Percentiles rank a stretch among this genome's conserved stretches.
Evolutionary conservation across 2,329 filamentous ascomycete species (phyloP).

Genomic region (Paecilomyces dactylethromorphus): DNA sequence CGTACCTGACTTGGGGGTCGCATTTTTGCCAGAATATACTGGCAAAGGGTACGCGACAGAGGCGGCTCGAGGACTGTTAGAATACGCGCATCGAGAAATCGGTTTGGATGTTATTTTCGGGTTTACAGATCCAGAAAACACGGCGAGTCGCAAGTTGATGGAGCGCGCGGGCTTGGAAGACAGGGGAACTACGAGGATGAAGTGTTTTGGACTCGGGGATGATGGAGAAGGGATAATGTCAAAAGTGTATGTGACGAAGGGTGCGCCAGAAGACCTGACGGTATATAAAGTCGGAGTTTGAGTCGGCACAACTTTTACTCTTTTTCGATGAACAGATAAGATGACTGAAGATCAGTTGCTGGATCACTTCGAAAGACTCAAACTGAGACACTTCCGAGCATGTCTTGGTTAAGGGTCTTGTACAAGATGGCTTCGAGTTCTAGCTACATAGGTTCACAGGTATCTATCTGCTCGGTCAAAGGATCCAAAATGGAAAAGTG

Average conservation of each 20-base stretch:
- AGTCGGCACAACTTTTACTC: neutral
- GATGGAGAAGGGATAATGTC: neutral
- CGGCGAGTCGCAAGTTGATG: slow-evolving; percentile 11
- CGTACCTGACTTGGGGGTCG: slow-evolving; percentile 18
- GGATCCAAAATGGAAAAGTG: neutral
- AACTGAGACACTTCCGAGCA: neutral
- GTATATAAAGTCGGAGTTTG: neutral
- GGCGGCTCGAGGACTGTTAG: slow-evolving; percentile 12
- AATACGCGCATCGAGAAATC: slow-evolving; percentile 9
- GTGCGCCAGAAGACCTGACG: neutral
- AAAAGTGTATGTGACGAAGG: neutral
- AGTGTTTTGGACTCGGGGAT: slow-evolving; percentile 8
- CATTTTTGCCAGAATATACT: slow-evolving; percentile 14
- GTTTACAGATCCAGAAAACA: slow-evolving; percentile 12
- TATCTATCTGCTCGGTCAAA: neutral
- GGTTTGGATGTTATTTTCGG: slow-evolving; percentile 14
- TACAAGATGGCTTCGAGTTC: neutral
- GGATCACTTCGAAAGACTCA: neutral
- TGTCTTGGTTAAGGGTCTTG: neutral
- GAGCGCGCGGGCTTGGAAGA: slow-evolving; percentile 18
- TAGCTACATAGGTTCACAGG: neutral
- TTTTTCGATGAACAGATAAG: neutral
- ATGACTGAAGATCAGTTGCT: neutral
- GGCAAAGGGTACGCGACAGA: slow-evolving; percentile 21
- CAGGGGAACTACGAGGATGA: slow-evolving; percentile 10